Percentiles rank a stretch among this genome's conserved stretches.
Evolutionary conservation across 352 stramenopile species (phyloP).

Genomic region (Phytophthora uliginosa): DNA sequence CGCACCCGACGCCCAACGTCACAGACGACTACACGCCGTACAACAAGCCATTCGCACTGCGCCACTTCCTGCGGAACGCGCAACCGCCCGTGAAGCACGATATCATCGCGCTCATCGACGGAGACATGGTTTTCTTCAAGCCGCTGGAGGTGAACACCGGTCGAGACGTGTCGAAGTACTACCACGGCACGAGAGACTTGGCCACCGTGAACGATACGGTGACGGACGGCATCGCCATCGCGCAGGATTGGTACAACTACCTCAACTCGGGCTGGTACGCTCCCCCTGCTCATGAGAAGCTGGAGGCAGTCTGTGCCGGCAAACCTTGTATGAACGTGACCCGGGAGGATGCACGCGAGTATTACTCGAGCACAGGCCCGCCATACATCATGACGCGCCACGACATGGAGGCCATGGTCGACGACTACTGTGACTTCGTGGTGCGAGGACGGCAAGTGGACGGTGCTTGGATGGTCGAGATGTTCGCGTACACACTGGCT

Average conservation of each 20-base stretch:
- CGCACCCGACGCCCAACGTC: slow-evolving; percentile 47
- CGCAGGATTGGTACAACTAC: slow-evolving; percentile 60
- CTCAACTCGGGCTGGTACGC: slow-evolving; percentile 52
- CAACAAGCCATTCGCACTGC: slow-evolving; percentile 66
- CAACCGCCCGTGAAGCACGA: slow-evolving; percentile 51
- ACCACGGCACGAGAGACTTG: slow-evolving; percentile 42
- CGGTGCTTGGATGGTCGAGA: slow-evolving; percentile 64
- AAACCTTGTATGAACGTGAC: slow-evolving; percentile 46
- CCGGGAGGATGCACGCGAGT: slow-evolving; percentile 46
- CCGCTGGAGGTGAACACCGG: slow-evolving; percentile 56
- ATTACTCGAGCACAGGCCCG: slow-evolving; percentile 57
- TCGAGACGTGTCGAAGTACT: slow-evolving; percentile 51
- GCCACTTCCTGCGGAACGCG: slow-evolving; percentile 59
- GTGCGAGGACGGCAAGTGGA: slow-evolving; percentile 48
- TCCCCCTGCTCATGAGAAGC: slow-evolving; percentile 28
- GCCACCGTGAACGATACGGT: slow-evolving; percentile 52
- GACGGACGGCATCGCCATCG: slow-evolving; percentile 49
- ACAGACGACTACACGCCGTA: slow-evolving; percentile 60
- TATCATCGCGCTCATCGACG: slow-evolving; percentile 50
- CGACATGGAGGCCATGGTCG: slow-evolving; percentile 54
- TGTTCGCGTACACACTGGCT: slow-evolving; percentile 63
- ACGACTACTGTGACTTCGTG: slow-evolving; percentile 67
- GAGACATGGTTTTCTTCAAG: slow-evolving; percentile 57
- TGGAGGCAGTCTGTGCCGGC: slow-evolving; percentile 46
- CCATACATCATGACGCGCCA: slow-evolving; percentile 69